Evolutionary conservation across 345 rosid genomes (phyloP), one percentile per base, ranked within the genome.

Genomic region (Moricandia arvensis): DNA sequence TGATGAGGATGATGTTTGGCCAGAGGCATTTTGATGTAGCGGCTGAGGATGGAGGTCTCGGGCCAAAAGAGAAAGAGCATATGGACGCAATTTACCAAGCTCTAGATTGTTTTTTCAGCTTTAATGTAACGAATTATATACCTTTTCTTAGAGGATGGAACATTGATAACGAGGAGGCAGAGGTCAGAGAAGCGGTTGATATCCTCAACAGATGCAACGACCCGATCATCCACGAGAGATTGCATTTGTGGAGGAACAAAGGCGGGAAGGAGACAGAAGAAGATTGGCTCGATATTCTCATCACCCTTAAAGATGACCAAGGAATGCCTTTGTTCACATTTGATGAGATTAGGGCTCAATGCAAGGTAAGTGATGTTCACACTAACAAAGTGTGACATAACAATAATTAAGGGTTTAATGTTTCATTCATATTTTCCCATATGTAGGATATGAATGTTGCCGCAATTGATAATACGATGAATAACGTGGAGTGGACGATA

Each of bases 401-500:
- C 7, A 2, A 3, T 58, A 27, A 6, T 7, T 27, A n/a, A 47
- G 53, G 17, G 6, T n/a, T 51, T 37, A 35, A 18, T 57, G 55
- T 53, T 55, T 29, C 16, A 31, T 75, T 66, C 74, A 62, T 84
- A 38, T n/a, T 45, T 6, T 13, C 53, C 17, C 17, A n/a, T 45
- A 13, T 45, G 17, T 45, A 47, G 53, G 53, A 47, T 47, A 47
- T 47, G 17, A 47, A 47, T n/a, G 18, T 47, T 47, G 87, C 79
- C n/a, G n/a, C n/a, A n/a, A 38, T 53, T 3, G 87, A 84, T 60
- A 84, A 84, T 67, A 82, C 87, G 7, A 73, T 79, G 29, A 74
- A 74, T 65, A 84, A 83, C 4, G 35, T 66, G 8, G 87, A 86
- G 34, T 86, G 86, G 89, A 81, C 84, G 41, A 35, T 86, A 6